Percentiles rank a stretch among this genome's conserved stretches.
phyloP scores from a whole-genome alignment of 176 grass and related monocot genomes.

The Oryza coarctata region DNA sequence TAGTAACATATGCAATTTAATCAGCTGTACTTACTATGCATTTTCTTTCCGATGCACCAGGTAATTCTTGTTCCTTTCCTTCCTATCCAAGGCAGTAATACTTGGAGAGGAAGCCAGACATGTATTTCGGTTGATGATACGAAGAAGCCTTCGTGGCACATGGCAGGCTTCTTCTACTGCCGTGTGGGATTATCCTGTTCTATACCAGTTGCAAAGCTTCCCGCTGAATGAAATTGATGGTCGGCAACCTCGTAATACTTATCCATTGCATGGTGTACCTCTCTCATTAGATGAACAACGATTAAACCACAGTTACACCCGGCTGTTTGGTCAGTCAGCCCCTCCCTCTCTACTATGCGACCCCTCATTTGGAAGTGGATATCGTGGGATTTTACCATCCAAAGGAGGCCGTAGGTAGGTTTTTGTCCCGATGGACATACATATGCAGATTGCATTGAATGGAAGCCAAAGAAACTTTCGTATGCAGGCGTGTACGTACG shows the following conservation, averaged over 20 bases:
- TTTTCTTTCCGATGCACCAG: not conserved
- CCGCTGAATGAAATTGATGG: not conserved
- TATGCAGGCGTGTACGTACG: too few species aligned
- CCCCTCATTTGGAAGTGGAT: not conserved
- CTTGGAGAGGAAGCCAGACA: not conserved
- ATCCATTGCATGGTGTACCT: not conserved
- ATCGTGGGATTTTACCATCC: too few species aligned
- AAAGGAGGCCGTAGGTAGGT: too few species aligned
- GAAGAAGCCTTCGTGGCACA: not conserved
- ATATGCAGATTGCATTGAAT: too few species aligned
- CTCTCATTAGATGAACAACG: not conserved
- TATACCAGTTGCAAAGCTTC: not conserved
- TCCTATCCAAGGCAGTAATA: not conserved
- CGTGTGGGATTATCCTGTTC: not conserved
- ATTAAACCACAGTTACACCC: slow-evolving; percentile 1
- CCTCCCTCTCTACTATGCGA: not conserved
- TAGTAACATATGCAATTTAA: not conserved
- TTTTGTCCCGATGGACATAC: too few species aligned
- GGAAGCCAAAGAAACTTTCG: too few species aligned
- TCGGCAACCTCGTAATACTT: not conserved
- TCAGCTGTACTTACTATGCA: not conserved
- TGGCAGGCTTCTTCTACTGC: not conserved
- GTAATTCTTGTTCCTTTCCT: not conserved
- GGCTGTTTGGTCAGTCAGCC: not conserved
- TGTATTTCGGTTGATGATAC: not conserved